These are phyloP conservation scores for Xylariomycetidae sp. DNA, from an alignment of 2,329 filamentous ascomycete species.

Conservation along the genomic window DNA sequence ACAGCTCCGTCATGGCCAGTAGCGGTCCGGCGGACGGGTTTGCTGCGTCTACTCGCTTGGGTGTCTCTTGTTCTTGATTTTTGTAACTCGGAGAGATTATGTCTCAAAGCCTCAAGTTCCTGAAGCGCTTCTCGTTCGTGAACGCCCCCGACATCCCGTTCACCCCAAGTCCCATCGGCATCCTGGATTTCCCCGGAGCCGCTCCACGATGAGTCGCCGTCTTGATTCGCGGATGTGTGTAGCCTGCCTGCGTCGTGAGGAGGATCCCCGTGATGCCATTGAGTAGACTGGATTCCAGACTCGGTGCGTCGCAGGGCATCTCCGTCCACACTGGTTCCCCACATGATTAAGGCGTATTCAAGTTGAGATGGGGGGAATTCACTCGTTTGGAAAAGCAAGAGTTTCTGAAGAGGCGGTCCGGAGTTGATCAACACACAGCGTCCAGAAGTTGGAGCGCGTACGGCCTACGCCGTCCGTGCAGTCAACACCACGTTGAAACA, in stretches of 20 bases:
- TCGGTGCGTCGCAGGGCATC: slow-evolving; percentile 29
- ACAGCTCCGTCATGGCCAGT: slow-evolving; percentile 14
- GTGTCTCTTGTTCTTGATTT: slow-evolving; percentile 31
- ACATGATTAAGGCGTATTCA: too few species aligned
- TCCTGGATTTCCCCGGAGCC: slow-evolving; percentile 3
- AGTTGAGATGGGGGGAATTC: too few species aligned
- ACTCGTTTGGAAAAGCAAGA: too few species aligned
- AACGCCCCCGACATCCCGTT: slow-evolving; percentile 30
- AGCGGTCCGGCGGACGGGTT: slow-evolving; percentile 1
- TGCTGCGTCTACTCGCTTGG: slow-evolving; percentile 19
- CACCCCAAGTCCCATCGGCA: slow-evolving; percentile 32
- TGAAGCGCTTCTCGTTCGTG: slow-evolving; percentile 29
- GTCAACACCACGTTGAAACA: too few species aligned
- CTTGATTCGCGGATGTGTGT: slow-evolving; percentile 6
- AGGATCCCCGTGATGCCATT: slow-evolving; percentile 19
- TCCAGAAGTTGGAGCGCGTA: too few species aligned
- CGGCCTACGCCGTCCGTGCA: too few species aligned
- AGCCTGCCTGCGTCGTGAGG: slow-evolving; percentile 11
- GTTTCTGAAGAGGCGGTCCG: too few species aligned
- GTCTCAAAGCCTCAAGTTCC: slow-evolving; percentile 31
- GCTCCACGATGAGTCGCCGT: slow-evolving; percentile 5
- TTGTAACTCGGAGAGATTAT: slow-evolving; percentile 30
- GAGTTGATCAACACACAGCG: too few species aligned
- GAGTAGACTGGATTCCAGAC: slow-evolving; percentile 21
- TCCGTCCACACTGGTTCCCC: slow-evolving; percentile 26